Percentiles rank a stretch among this genome's conserved stretches.
These are phyloP conservation scores for Curvularia spicifera DNA, from an alignment of 2,329 filamentous ascomycete genomes.

Conservation along the genomic window DNA sequence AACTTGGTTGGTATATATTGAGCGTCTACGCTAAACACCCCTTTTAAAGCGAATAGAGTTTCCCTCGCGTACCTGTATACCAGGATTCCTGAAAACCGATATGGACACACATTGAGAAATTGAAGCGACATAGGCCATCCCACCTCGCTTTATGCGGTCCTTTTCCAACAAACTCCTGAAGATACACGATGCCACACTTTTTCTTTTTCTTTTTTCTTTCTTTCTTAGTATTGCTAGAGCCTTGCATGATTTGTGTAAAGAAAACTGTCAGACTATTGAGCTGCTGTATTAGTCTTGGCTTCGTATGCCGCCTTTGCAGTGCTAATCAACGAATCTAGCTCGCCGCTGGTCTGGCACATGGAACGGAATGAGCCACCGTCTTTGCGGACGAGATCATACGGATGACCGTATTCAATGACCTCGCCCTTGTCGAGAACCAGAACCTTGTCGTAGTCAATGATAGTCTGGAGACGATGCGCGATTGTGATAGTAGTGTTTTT, in stretches of 20 bases:
- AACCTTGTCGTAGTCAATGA: conserved; percentile 98
- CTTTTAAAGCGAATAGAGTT: background rate
- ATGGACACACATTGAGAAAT: background rate
- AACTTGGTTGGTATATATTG: background rate
- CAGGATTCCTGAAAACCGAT: background rate
- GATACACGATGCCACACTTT: background rate
- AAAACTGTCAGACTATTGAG: background rate
- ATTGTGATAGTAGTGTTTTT: conserved; percentile 94
- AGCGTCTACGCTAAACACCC: background rate
- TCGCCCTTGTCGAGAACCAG: conserved; percentile 88
- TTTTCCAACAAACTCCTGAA: background rate
- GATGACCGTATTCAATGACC: conserved; percentile 90
- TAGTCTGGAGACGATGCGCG: conserved; percentile 92
- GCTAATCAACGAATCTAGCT: conserved; percentile 61
- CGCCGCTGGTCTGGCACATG: conserved; percentile 73
- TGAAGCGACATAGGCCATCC: background rate
- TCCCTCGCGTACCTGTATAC: background rate
- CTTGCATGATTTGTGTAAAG: background rate
- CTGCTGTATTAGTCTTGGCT: background rate
- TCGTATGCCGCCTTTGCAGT: conserved; percentile 61
- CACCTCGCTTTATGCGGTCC: background rate
- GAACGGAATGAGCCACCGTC: conserved; percentile 69
- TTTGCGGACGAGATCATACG: conserved; percentile 71
- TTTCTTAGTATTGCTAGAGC: background rate
- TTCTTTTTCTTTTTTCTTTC: background rate